These are phyloP conservation scores for Agrocybe praecox DNA, from an alignment of 768 basidiomycete species.

Conservation along the genomic window DNA sequence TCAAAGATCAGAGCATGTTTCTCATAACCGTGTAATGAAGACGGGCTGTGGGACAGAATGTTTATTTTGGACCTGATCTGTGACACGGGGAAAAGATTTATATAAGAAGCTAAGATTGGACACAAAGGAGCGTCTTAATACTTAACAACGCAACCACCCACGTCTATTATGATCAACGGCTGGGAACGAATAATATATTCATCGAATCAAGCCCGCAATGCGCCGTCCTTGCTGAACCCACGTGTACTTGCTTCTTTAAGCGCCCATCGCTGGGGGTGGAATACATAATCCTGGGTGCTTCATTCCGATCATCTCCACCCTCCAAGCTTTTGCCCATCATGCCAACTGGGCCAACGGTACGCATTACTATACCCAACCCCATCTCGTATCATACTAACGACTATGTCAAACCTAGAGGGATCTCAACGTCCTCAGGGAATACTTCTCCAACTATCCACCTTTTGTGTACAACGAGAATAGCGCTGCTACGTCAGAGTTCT, in stretches of 20 bases:
- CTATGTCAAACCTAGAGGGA: background rate
- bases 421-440: constrained; percentile 12
- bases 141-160: too few relatives aligned
- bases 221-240: background rate
- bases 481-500: constrained; percentile 27
- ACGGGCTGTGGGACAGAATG: too few relatives aligned
- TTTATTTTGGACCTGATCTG: too few relatives aligned
- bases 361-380: background rate
- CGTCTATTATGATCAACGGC: too few relatives aligned
- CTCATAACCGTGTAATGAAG: too few relatives aligned
- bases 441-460: constrained; percentile 19
- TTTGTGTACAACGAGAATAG: constrained; percentile 23
- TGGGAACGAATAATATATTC: too few relatives aligned
- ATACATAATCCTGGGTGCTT: background rate
- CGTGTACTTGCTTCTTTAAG: constrained; percentile 4
- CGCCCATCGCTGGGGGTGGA: constrained; percentile 1
- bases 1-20: too few relatives aligned
- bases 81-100: too few relatives aligned
- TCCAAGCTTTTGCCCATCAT: background rate
- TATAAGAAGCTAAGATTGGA: too few relatives aligned
- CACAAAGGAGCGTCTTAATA: too few relatives aligned
- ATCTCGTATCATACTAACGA: too few relatives aligned
- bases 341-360: background rate
- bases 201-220: too few relatives aligned
- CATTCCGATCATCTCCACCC: background rate